These are phyloP conservation scores for Hysterium pulicare DNA, from an alignment of 2,329 filamentous ascomycete species.

Conservation along the genomic window DNA sequence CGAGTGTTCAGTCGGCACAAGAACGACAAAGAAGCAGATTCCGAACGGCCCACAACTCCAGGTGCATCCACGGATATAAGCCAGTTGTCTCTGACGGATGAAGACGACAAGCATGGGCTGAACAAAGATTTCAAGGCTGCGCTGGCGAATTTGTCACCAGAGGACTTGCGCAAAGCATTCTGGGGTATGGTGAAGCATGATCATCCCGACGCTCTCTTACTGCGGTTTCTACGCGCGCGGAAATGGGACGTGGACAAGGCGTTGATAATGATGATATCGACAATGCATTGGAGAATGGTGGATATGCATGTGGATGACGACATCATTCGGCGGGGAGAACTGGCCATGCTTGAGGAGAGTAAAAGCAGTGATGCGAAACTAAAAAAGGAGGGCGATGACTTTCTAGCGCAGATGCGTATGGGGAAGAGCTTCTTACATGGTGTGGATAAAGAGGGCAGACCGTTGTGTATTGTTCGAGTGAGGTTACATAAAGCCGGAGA, in stretches of 20 bases:
- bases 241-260: slow-evolving; percentile 91
- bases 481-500: slow-evolving; percentile 78
- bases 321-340: slow-evolving; percentile 54
- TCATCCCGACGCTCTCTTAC: slow-evolving; percentile 75
- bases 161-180: slow-evolving; percentile 74
- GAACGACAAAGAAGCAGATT: slow-evolving; percentile 50
- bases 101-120: slow-evolving; percentile 90
- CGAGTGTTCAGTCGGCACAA: slow-evolving; percentile 61
- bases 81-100: slow-evolving; percentile 29
- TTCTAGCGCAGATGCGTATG: slow-evolving; percentile 77
- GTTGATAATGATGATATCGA: slow-evolving; percentile 88
- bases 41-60: slow-evolving; percentile 24
- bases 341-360: slow-evolving; percentile 58
- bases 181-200: slow-evolving; percentile 97
- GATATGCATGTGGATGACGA: slow-evolving; percentile 89
- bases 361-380: slow-evolving; percentile 56
- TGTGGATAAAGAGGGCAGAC: slow-evolving; percentile 75
- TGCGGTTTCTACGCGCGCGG: slow-evolving; percentile 48
- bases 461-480: slow-evolving; percentile 82
- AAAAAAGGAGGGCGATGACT: slow-evolving; percentile 71
- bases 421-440: slow-evolving; percentile 95
- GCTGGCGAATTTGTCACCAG: slow-evolving; percentile 70
- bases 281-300: slow-evolving; percentile 82
- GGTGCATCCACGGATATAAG: slow-evolving; percentile 25
- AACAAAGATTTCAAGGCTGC: slow-evolving; percentile 82